Conservation (phyloP, 2,329 filamentous ascomycete species). For the Cladosporium halotolerans region DNA sequence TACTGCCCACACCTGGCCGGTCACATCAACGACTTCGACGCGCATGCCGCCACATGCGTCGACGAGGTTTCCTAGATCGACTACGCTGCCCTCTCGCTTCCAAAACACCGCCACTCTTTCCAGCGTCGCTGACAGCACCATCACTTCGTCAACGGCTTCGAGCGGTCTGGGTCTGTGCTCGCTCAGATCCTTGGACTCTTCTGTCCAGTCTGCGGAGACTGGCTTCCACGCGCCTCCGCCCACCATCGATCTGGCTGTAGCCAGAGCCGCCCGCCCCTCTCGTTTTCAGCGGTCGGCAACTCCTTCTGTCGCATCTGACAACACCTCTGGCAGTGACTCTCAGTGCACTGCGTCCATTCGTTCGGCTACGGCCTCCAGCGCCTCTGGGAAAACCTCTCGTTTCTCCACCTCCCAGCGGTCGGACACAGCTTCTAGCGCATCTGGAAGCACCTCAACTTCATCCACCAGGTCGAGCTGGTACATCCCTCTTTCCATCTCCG, state of each 20-base stretch:
- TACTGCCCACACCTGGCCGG: not conserved
- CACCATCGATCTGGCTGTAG: too few species aligned
- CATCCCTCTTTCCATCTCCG: not conserved
- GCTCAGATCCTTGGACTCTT: not conserved
- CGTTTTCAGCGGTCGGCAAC: too few species aligned
- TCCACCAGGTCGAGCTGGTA: not conserved
- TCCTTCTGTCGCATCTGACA: too few species aligned
- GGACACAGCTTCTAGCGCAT: not conserved
- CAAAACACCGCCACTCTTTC: not conserved
- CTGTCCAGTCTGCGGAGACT: not conserved
- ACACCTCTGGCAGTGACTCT: too few species aligned
- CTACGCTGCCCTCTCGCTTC: not conserved
- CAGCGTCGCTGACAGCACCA: not conserved
- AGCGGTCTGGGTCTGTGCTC: too few species aligned
- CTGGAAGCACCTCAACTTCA: not conserved
- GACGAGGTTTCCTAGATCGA: not conserved
- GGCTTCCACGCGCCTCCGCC: not conserved
- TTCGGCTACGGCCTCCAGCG: not conserved
- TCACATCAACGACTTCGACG: not conserved
- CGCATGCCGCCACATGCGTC: not conserved
- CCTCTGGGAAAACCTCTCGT: not conserved
- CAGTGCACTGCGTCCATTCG: not conserved
- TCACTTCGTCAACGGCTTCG: not conserved
- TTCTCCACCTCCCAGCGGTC: not conserved
- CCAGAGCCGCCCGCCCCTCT: too few species aligned